Base-by-base conservation (phyloP, 164 flowering plant genomes). In the Vitis rupestris region DNA sequence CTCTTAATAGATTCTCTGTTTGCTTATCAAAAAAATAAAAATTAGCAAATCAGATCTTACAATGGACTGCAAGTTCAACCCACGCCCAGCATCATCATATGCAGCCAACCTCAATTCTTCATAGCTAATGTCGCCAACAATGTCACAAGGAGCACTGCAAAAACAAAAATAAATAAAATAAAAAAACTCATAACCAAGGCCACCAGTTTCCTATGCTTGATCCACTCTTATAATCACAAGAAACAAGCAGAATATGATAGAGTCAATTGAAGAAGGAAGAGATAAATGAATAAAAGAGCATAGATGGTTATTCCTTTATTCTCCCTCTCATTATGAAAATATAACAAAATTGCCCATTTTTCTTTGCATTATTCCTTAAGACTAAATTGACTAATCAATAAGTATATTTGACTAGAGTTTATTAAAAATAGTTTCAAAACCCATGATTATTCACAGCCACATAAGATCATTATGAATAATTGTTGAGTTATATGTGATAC, bases 31-130 rank as follows among this genome's bases (percentile, higher is more conserved):
- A 57, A 50, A n/a, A 30, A 56, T 0, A 48, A 50, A 60, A 27
- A 23, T 19, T 17, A 7, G 52, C 5, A 1, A 9, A 29, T 44
- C 23, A 67, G 57, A 17, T 69, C 98, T 88, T 86, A 95, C 99
- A 78, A 95, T 91, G 65, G 86, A 80, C 68, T 78, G 90, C 71
- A 90, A 66, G 82, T 75, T 83, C 77, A 82, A 54, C 44, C 97
- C 98, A 60, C 75, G 76, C 74, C 81, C 86, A 44, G 92, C 91
- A 67, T 91, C 96, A 67, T 87, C 87, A 79, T 95, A 95, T n/a
- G 98, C 97, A 50, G 80, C 77, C 61, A 93, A 88, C 27, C 90
- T 85, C 85, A 93, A 75, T 76, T 95, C 99, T 80, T 95, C 99
- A 71, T 73, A 86, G 80, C 98, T 95, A 70, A 91, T 52, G 72